These are phyloP conservation scores for Globisporangium middletonii DNA, from an alignment of 352 stramenopile genomes.

Conservation along the genomic window DNA sequence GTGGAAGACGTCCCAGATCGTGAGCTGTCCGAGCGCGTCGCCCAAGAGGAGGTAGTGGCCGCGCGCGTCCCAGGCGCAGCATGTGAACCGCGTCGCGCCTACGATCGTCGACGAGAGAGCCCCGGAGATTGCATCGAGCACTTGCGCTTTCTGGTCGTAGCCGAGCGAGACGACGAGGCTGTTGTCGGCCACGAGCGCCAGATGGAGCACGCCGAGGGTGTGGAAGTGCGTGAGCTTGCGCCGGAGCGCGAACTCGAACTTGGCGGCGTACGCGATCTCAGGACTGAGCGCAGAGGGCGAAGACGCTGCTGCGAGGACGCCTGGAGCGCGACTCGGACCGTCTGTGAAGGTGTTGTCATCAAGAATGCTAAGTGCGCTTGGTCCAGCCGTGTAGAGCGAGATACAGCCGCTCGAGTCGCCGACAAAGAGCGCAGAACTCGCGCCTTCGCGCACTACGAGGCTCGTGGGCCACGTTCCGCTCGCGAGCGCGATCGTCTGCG, in stretches of 20 bases:
- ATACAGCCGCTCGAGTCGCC: slow-evolving; percentile 55
- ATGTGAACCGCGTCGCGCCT: slow-evolving; percentile 48
- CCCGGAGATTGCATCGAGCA: slow-evolving; percentile 64
- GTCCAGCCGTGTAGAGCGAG: slow-evolving; percentile 43
- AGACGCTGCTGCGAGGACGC: background rate
- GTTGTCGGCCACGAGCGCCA: slow-evolving; percentile 55
- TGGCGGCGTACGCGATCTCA: slow-evolving; percentile 12
- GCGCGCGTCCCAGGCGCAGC: slow-evolving; percentile 50
- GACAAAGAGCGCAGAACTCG: slow-evolving; percentile 45
- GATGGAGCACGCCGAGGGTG: slow-evolving; percentile 43
- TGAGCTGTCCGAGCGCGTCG: slow-evolving; percentile 40
- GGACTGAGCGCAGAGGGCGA: background rate
- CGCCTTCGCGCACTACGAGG: slow-evolving; percentile 44
- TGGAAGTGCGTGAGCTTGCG: slow-evolving; percentile 61
- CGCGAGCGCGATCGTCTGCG: slow-evolving; percentile 44
- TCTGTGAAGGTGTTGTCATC: slow-evolving; percentile 8
- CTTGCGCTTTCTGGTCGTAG: slow-evolving; percentile 67
- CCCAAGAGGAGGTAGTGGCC: slow-evolving; percentile 47
- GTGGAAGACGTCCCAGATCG: slow-evolving; percentile 63
- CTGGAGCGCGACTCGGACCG: background rate
- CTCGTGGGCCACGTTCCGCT: slow-evolving; percentile 52
- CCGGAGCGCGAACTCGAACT: slow-evolving; percentile 51
- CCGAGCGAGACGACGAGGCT: slow-evolving; percentile 71
- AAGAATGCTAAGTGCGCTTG: slow-evolving; percentile 2
- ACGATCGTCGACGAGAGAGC: slow-evolving; percentile 46